Percentiles rank a stretch among this genome's conserved stretches.
Conservation (phyloP, 1,284 basidiomycete genomes). For the Cryptococcus sp. region DNA sequence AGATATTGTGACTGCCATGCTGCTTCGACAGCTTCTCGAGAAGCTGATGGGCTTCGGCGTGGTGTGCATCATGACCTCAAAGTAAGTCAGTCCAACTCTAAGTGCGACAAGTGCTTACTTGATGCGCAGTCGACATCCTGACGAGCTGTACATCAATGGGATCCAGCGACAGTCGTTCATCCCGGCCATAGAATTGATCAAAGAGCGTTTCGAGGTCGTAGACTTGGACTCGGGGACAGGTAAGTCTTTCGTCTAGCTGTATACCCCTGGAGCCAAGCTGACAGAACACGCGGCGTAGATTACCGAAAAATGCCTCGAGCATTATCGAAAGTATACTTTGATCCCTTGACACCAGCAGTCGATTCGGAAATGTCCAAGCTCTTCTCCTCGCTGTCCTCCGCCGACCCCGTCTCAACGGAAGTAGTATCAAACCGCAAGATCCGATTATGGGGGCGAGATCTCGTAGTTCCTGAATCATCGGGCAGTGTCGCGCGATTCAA, state of each 20-base stretch:
- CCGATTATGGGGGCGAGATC: conserved; percentile 82
- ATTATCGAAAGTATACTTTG: conserved; percentile 87
- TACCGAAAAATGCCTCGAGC: conserved; percentile 88
- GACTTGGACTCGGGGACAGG: conserved; percentile 94
- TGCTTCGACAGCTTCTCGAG: conserved; percentile 85
- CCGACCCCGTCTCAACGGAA: conserved; percentile 56
- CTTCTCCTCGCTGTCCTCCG: conserved; percentile 65
- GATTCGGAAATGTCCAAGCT: conserved; percentile 68
- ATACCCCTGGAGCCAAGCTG: conserved; percentile 1
- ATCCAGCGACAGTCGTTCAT: conserved; percentile 96
- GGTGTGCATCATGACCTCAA: conserved; percentile 93
- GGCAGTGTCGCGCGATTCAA: conserved; percentile 79
- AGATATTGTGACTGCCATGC: conserved; percentile 99
- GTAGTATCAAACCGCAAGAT: conserved; percentile 69
- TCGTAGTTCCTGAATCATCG: conserved; percentile 78
- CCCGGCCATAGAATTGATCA: conserved; percentile 92
- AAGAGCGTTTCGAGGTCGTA: conserved; percentile 79
- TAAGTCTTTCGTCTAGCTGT: conserved; percentile 45
- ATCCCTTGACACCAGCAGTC: conserved; percentile 71
- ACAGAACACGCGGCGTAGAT: conserved; percentile 58
- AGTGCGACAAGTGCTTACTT: background rate
- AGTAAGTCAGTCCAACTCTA: conserved; percentile 60
- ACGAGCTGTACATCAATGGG: conserved; percentile 97
- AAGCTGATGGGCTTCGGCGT: conserved; percentile 83
- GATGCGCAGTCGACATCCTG: conserved; percentile 79